Evolutionary conservation across 495 filamentous ascomycete species (phyloP).

Genomic region (Trichocladium uniseriatum): DNA sequence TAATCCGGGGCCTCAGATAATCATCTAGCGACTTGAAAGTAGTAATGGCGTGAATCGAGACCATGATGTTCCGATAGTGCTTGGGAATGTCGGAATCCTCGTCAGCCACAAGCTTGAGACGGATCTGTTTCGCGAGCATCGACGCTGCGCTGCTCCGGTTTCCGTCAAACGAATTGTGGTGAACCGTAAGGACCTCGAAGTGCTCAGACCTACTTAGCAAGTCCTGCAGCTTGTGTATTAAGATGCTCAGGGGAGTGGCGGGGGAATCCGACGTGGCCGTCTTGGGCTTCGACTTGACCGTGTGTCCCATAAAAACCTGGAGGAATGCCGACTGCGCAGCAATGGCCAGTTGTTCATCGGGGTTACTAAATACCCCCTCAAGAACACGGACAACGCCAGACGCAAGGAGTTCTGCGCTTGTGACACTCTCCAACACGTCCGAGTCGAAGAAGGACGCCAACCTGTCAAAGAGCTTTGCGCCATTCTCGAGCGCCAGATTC

Average conservation of each 20-base stretch:
- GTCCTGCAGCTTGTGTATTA: constrained; percentile 93
- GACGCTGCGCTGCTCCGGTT: constrained; percentile 86
- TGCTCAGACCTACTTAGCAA: constrained; percentile 92
- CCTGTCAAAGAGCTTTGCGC: constrained; percentile 58
- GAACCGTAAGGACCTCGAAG: constrained; percentile 93
- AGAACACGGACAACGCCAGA: constrained; percentile 81
- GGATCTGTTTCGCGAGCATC: constrained; percentile 93
- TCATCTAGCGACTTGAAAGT: constrained; percentile 97
- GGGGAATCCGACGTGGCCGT: constrained; percentile 54
- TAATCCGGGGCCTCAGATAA: constrained; percentile 87
- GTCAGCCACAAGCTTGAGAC: constrained; percentile 80
- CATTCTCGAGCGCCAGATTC: constrained; percentile 37
- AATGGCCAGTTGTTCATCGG: constrained; percentile 43
- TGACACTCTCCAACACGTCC: constrained; percentile 81
- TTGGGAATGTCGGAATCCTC: constrained; percentile 82
- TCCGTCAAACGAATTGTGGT: constrained; percentile 84
- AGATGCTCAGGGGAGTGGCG: constrained; percentile 77
- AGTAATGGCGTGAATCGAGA: constrained; percentile 96
- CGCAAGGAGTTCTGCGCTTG: constrained; percentile 88
- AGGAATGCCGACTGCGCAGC: constrained; percentile 75
- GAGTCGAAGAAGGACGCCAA: constrained; percentile 84
- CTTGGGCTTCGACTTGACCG: constrained; percentile 51
- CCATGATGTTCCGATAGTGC: constrained; percentile 85
- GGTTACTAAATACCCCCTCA: constrained; percentile 70
- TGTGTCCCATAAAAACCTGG: constrained; percentile 83